Evolutionary conservation across 2,329 filamentous ascomycete genomes (phyloP), one percentile per base, ranked within the genome.

Genomic region (Botryotinia calthae): DNA sequence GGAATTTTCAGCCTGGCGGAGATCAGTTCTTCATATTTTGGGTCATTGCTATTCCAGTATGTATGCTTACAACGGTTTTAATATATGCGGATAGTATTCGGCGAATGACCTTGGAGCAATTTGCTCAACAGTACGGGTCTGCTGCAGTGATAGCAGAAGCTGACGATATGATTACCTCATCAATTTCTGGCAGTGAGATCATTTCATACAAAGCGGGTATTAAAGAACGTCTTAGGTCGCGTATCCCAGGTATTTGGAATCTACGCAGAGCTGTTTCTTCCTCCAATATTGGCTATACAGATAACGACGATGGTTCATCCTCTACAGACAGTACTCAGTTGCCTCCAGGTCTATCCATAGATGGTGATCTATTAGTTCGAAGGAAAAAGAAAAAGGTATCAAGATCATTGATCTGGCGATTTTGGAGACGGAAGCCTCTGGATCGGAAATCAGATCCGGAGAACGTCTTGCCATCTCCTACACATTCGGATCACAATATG

Each of bases 61-160:
- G 70, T 28, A 31, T 54, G 31, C n/a, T 71, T 16, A 71, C 70
- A 12, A 71, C 46, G 7, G 48, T 37, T n/a, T 40, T 71, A 28
- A 71, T 71, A 34, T 71, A 65, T 58, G 70, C 48, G 7, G 70
- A 71, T 28, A 71, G 70, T n/a, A 71, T 71, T 31, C 40, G 70
- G n/a, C n/a, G 70, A 58, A 71, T 71, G 61, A 65, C 70, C 2
- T 46, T 65, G 40, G 61, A 66, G n/a, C 70, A 71, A 44, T 65
- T 56, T 7, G 34, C 46, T 42, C 62, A 48, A 31, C 37, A 46
- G 31, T 65, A 71, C 10, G 61, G 70, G 22, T 28, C 37, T 34
- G 10, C 28, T 40, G 42, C 28, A 12, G 51, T 51, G 7, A 51
- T 44, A 10, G 61, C 20, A 42, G 61, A 65, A 20, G 2, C 31